A percentile compares a stretch with the other conserved stretches of the same genome.
Conservation (phyloP, 1,284 basidiomycete species). For the Ceratobasidium sp. region DNA sequence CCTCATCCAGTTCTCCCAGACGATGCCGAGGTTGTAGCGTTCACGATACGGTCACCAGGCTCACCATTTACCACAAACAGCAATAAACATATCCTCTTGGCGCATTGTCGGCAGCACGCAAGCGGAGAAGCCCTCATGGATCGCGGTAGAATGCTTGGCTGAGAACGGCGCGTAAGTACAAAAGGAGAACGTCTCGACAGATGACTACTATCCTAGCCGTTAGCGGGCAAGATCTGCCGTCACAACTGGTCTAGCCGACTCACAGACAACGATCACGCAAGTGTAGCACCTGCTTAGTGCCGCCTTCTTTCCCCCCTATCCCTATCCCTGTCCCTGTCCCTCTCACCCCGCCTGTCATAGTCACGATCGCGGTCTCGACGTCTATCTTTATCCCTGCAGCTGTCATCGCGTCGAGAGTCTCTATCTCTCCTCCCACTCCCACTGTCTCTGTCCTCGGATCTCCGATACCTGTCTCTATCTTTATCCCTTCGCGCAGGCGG, state of each 20-base stretch:
- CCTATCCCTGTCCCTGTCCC: constrained; percentile 42
- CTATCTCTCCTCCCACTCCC: constrained; percentile 43
- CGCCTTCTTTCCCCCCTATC: constrained; percentile 43
- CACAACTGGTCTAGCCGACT: neutral
- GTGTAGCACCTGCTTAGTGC: constrained; percentile 42
- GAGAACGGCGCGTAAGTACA: constrained; percentile 14
- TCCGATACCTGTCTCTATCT: constrained; percentile 13
- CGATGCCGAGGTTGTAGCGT: constrained; percentile 35
- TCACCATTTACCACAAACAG: neutral
- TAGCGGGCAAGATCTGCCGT: neutral
- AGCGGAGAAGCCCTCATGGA: neutral
- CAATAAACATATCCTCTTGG: neutral
- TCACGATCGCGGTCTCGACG: constrained; percentile 43
- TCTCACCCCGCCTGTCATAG: constrained; percentile 33
- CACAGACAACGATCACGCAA: neutral
- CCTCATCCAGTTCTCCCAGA: constrained; percentile 15
- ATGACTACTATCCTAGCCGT: neutral
- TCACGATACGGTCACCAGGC: constrained; percentile 24
- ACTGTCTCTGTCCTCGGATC: constrained; percentile 42
- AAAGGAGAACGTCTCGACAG: constrained; percentile 3
- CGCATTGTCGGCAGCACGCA: constrained; percentile 27
- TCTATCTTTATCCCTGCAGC: constrained; percentile 38
- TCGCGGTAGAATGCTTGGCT: neutral
- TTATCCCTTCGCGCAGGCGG: constrained; percentile 14
- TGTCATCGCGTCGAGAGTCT: constrained; percentile 40